These are phyloP conservation scores for Picochlorum sp. DNA, from an alignment of 139 green algal genomes.

Conservation along the genomic window DNA sequence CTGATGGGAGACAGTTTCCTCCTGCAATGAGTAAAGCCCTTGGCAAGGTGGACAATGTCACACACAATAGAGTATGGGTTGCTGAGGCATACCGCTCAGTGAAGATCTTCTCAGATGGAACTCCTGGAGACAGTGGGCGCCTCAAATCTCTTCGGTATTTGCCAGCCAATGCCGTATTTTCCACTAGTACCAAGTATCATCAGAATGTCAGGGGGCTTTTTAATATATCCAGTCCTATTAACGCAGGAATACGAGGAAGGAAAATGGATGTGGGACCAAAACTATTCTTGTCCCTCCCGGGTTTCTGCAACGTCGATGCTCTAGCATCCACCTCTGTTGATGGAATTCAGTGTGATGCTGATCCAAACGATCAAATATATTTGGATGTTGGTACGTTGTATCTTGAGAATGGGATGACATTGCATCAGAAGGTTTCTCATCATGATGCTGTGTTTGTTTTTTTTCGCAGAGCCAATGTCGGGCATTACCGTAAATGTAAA, in stretches of 20 bases:
- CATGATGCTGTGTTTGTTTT: too few relatives aligned
- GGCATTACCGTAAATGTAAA: conserved; percentile 41
- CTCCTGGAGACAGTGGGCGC: not conserved
- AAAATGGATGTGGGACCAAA: conserved; percentile 17
- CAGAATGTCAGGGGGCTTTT: conserved; percentile 29
- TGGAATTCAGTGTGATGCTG: conserved; percentile 22
- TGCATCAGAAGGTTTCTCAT: conserved; percentile 3
- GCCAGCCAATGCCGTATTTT: conserved; percentile 9
- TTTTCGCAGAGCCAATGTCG: conserved; percentile 17
- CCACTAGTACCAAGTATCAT: conserved; percentile 18
- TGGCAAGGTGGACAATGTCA: not conserved
- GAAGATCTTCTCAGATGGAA: not conserved
- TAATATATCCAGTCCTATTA: conserved; percentile 29
- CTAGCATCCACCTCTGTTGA: conserved; percentile 14
- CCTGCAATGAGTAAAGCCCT: conserved; percentile 23
- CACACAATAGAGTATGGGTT: conserved; percentile 19
- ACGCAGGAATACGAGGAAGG: conserved; percentile 8
- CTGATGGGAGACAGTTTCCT: conserved; percentile 31
- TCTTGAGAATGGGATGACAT: conserved; percentile 12
- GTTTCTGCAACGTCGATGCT: conserved; percentile 31
- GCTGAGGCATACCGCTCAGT: conserved; percentile 17
- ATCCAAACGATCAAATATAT: conserved; percentile 14
- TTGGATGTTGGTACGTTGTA: conserved; percentile 20
- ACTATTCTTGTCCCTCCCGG: conserved; percentile 32
- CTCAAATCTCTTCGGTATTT: conserved; percentile 24